Evolutionary conservation across 2,329 filamentous ascomycete species (phyloP), one percentile per base, ranked within the genome.

Genomic region (Ophiosphaerella narmari): DNA sequence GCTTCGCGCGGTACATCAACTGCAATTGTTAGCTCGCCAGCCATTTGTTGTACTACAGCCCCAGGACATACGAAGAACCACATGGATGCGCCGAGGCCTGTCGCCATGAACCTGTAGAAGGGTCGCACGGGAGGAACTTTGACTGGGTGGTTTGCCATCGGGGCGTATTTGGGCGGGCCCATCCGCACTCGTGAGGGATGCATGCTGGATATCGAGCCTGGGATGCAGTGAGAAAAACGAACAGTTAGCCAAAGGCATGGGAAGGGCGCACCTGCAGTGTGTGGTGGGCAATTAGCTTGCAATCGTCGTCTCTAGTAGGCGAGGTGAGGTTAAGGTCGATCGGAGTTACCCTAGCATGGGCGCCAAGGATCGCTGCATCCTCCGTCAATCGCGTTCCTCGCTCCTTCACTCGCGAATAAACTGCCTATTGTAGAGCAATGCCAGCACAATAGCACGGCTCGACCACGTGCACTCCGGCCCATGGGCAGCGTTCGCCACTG

Each of bases 1-100:
- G 89, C 85, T 93, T 96, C 67, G 91, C 91, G 68, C 94, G 86
- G 80, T 97, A 97, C 86, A 97, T 91, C 72, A 97, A 78, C 92
- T 96, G 67, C 33, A 5, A 12, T 24, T 23, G 52, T 73, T 37
- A 74, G 69, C 50, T 31, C 14, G 7, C 18, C 18, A 21, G 18
- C 18, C 18, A 11, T n/a, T 39, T n/a, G 14, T 24, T 5, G 26
- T 23, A 12, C n/a, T 2, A 13, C 14, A 4, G 11, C 12, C 11
- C 23, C 8, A 40, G 52, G 48, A 80, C 88, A 71, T 84, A 97
- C 92, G 76, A 94, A 99, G 79, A 99, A 97, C 94, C 94, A 99
- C 94, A 97, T 99, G 78, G 89, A 90, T 47, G 94, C 94, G 63
- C 91, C 90, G 57, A 99, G 82, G 55, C 87, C 90, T 38, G 91